These are phyloP conservation scores for Rutstroemia sp. DNA, from an alignment of 2,329 filamentous ascomycete species.

Conservation along the genomic window DNA sequence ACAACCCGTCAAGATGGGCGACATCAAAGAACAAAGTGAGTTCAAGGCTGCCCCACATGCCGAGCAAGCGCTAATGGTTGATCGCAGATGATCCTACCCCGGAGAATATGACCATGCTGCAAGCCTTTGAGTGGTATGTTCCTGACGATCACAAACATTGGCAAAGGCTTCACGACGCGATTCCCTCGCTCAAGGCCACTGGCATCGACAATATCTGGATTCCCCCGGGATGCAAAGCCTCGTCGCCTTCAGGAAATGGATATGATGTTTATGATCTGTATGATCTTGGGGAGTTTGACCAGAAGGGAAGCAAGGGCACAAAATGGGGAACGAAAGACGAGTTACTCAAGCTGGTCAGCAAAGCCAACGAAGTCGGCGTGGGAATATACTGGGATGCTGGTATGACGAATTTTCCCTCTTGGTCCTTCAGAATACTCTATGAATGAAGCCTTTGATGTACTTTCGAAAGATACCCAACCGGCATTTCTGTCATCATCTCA, in stretches of 20 bases:
- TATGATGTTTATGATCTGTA: slow-evolving; percentile 66
- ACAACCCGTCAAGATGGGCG: slow-evolving; percentile 5
- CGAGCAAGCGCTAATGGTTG: background rate
- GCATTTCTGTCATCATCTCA: too few relatives aligned
- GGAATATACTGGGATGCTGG: slow-evolving; percentile 58
- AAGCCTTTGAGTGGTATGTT: slow-evolving; percentile 68
- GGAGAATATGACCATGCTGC: slow-evolving; percentile 53
- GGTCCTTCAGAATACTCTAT: too few relatives aligned
- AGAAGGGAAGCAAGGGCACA: slow-evolving; percentile 54
- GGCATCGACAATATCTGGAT: slow-evolving; percentile 61
- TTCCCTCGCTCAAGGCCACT: slow-evolving; percentile 48
- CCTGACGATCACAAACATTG: slow-evolving; percentile 55
- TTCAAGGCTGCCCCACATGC: background rate
- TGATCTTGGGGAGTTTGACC: slow-evolving; percentile 65
- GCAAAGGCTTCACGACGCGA: slow-evolving; percentile 44
- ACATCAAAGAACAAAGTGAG: slow-evolving; percentile 3
- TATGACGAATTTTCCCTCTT: background rate
- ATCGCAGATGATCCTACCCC: slow-evolving; percentile 27
- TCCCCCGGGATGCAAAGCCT: slow-evolving; percentile 64
- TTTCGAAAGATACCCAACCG: too few relatives aligned
- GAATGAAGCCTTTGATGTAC: too few relatives aligned
- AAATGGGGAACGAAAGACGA: slow-evolving; percentile 65
- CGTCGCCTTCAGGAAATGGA: slow-evolving; percentile 53
- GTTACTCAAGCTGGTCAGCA: slow-evolving; percentile 43
- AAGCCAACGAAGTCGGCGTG: slow-evolving; percentile 46